These are phyloP conservation scores for Ustilago loliicola DNA, from an alignment of 1,284 basidiomycete genomes.

Conservation along the genomic window DNA sequence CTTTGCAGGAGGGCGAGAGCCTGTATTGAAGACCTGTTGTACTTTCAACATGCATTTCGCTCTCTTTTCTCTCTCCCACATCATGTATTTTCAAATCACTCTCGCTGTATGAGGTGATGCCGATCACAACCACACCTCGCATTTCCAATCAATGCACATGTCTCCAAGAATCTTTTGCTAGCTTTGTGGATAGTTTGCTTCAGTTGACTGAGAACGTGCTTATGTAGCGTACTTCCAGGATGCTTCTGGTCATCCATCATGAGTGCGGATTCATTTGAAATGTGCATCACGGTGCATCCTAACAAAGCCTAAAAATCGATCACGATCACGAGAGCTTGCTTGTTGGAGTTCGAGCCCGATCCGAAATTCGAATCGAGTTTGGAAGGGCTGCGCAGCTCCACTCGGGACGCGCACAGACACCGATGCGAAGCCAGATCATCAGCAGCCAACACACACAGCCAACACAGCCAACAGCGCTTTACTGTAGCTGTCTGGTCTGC, in stretches of 20 bases:
- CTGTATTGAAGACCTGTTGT: constrained; percentile 36
- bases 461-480: constrained; percentile 4
- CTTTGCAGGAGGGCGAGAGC: constrained; percentile 49
- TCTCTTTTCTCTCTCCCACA: constrained; percentile 10
- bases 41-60: constrained; percentile 45
- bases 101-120: constrained; percentile 25
- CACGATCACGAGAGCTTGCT: constrained; percentile 11
- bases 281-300: neutral
- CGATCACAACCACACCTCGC: constrained; percentile 21
- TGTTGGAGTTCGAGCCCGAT: neutral
- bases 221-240: no score
- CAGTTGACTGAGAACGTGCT: neutral
- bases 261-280: neutral
- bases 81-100: constrained; percentile 42
- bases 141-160: constrained; percentile 47
- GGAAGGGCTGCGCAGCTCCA: neutral
- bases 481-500: neutral
- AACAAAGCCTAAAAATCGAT: constrained; percentile 18
- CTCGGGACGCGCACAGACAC: constrained; percentile 19
- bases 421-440: constrained; percentile 12
- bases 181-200: neutral
- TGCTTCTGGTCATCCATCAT: no score
- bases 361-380: neutral
- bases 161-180: constrained; percentile 20
- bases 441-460: constrained; percentile 5